Base-by-base conservation (phyloP, 1,139 yeast species). In the Zygosaccharomyces pseudobailii region DNA sequence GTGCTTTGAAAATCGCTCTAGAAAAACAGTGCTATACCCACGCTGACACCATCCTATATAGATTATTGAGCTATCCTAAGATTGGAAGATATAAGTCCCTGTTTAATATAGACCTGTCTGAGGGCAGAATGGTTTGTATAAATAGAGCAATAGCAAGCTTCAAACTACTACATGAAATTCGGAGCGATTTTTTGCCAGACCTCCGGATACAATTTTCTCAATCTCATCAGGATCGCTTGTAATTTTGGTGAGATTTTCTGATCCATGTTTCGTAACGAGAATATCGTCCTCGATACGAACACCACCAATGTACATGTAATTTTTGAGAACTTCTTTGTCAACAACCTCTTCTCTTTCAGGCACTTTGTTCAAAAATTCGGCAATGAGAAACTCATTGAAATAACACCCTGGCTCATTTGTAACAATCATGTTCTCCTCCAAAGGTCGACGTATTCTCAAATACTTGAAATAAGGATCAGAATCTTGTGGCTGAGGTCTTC, bases 361-460 rank as follows among this genome's bases (percentile, higher is more conserved):
- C 55, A 82, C 78, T 48, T 79, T 72, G 9, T 51, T 52, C 56
- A 86, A 69, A 3, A 79, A 78, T 32, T 84, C 80, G 49, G 85
- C 80, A 45, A 92, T 73, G 61, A 90, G 72, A 60, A 82, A 87
- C 34, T 90, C 87, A 44, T 92, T 86, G 69, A 92, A 92, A 67
- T 92, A 92, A 54, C 85, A 76, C 34, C 98, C 98, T 4, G 98
- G 98, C 66, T 92, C 98, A 56, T 90, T 88, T 1, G 98, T 92
- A 5, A 92, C 77, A 23, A 87, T 92, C 95, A 90, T 88, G 13
- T 87, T 86, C 44, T 74, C 73, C 65, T 80, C 72, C 49, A 92
- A 75, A 1, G 71, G 66, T 62, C 97, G 79, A 62, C 97, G 79
- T 51, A 92, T 70, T 66, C 98, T 80, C 62, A 92, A 76, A 65